Evolutionary conservation across 306 rosid genomes (phyloP).

Genomic region (Ormosia emarginata): DNA sequence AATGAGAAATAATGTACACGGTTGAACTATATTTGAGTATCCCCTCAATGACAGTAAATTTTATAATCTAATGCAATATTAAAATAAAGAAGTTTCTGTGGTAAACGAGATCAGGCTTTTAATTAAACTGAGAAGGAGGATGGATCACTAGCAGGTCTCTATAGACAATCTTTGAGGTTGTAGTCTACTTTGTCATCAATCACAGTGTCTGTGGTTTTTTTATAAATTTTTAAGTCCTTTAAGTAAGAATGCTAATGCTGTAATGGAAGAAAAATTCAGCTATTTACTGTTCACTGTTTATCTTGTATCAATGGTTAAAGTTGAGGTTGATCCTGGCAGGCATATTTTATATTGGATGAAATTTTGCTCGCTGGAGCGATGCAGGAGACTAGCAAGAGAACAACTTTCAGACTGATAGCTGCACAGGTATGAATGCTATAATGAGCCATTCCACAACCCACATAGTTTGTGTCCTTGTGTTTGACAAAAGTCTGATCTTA

Average conservation of each 20-base stretch:
- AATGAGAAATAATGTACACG: neutral
- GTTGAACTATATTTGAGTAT: too few relatives aligned
- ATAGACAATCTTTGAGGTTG: neutral
- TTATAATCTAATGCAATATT: neutral
- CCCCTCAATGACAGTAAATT: neutral
- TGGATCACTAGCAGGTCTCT: neutral
- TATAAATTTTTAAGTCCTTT: neutral
- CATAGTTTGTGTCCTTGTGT: neutral
- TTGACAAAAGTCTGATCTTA: conserved; percentile 7
- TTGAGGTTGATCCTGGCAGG: conserved; percentile 43
- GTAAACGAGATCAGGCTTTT: neutral
- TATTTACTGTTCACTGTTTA: neutral
- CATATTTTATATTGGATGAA: conserved; percentile 82
- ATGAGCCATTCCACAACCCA: neutral
- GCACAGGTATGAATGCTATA: conserved; percentile 58
- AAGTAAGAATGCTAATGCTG: neutral
- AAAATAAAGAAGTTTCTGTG: neutral
- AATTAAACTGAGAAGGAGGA: neutral
- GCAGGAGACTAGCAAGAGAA: conserved; percentile 92
- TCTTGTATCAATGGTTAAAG: neutral
- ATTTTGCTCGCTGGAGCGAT: conserved; percentile 78
- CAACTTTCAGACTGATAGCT: conserved; percentile 61
- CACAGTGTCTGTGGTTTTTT: neutral
- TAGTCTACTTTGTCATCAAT: neutral
- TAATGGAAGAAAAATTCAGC: neutral